Conservation (phyloP, 192 early-diverging fungal species). For the Gonapodya sp. region DNA sequence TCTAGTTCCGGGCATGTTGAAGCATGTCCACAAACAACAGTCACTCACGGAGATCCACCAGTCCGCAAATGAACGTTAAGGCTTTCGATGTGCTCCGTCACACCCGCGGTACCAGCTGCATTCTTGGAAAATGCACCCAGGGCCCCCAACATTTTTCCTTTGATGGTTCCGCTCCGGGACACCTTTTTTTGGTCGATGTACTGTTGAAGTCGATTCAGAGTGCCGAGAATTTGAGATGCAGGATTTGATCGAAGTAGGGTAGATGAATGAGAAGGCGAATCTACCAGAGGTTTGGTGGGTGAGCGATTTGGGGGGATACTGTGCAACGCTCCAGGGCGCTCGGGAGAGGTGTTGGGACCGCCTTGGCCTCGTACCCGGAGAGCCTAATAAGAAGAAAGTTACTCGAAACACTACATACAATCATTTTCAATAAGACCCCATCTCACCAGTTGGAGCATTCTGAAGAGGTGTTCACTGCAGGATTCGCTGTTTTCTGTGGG, state of each 20-base stretch:
- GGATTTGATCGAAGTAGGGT: no score
- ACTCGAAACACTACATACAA: background rate
- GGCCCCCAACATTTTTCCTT: background rate
- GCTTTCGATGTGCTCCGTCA: background rate
- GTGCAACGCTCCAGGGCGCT: no score
- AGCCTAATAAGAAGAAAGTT: background rate
- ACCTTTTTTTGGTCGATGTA: background rate
- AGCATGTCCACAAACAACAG: background rate
- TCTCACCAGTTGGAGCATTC: background rate
- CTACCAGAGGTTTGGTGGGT: no score
- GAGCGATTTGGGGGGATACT: no score
- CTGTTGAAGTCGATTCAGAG: background rate
- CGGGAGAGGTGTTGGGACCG: no score
- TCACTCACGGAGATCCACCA: background rate
- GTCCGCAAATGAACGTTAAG: background rate
- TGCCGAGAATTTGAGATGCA: background rate
- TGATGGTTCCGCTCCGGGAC: background rate
- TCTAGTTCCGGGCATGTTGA: background rate
- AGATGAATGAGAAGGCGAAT: no score
- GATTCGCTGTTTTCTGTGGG: no score
- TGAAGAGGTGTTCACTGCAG: background rate
- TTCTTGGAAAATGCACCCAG: background rate
- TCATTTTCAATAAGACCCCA: background rate
- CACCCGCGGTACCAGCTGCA: background rate
- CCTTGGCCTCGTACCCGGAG: background rate